Percentiles rank a stretch among this genome's conserved stretches.
Conservation (phyloP, 768 basidiomycete species). For the Collybia sordida region DNA sequence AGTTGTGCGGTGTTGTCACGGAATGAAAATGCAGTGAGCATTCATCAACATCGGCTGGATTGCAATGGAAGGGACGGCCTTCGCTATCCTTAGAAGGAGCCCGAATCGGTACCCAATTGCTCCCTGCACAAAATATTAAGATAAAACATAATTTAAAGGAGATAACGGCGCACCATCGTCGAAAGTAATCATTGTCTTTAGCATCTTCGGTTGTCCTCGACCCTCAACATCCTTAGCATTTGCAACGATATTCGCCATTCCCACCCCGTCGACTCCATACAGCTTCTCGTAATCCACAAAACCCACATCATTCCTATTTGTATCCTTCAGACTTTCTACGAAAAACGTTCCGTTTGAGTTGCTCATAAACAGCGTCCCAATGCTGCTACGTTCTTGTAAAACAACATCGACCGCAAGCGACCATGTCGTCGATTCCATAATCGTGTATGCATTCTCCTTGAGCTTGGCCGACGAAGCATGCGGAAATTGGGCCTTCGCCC, state of each 20-base stretch:
- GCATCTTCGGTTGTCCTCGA: constrained; percentile 62
- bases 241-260: constrained; percentile 82
- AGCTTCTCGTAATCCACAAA: constrained; percentile 93
- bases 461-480: constrained; percentile 79
- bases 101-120: constrained; percentile 72
- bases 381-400: constrained; percentile 56
- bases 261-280: constrained; percentile 87
- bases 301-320: constrained; percentile 85
- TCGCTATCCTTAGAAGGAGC: constrained; percentile 58
- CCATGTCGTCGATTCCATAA: constrained; percentile 91
- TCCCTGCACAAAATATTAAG: constrained; percentile 36
- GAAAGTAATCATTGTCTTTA: constrained; percentile 84
- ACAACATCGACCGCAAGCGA: constrained; percentile 95
- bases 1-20: constrained; percentile 90
- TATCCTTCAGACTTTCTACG: constrained; percentile 86
- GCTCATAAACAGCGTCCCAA: constrained; percentile 93
- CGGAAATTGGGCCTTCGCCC: constrained; percentile 92
- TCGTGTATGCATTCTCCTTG: constrained; percentile 92
- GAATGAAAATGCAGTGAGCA: constrained; percentile 94
- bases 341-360: constrained; percentile 97
- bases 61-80: constrained; percentile 63
- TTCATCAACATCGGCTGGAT: constrained; percentile 47
- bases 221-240: constrained; percentile 86
- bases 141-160: background rate
- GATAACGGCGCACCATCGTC: constrained; percentile 55